Percentiles rank a stretch among this genome's conserved stretches.
Conservation (phyloP, 805 yeast genomes). For the Candida palmyrensis region DNA sequence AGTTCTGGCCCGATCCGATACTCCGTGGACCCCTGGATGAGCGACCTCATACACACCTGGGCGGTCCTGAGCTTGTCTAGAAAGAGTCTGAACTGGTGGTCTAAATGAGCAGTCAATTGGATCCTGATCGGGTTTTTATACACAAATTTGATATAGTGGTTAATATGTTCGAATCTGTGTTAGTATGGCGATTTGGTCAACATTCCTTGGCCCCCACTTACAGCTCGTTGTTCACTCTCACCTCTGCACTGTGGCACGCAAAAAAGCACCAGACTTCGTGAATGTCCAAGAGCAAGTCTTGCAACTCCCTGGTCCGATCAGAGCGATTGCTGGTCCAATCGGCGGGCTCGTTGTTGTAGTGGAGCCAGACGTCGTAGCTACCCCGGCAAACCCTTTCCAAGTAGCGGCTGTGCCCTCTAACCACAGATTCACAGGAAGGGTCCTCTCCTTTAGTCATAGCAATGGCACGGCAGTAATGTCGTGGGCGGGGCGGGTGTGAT, state of each 20-base stretch:
- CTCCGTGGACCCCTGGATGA: background rate
- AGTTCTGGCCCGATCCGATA: background rate
- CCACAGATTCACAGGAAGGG: too few relatives aligned
- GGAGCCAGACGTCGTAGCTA: too few relatives aligned
- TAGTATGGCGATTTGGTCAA: background rate
- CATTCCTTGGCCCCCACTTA: background rate
- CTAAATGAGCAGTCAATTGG: background rate
- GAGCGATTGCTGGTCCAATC: too few relatives aligned
- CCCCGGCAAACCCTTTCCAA: too few relatives aligned
- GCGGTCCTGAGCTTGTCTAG: conserved; percentile 1
- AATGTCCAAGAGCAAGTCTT: conserved; percentile 2
- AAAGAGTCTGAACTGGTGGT: background rate
- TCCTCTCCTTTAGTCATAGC: too few relatives aligned
- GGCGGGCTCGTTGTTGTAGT: background rate
- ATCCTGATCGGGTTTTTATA: too few relatives aligned
- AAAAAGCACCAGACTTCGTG: background rate
- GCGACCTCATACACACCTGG: background rate
- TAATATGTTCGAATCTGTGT: conserved; percentile 1
- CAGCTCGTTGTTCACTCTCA: background rate
- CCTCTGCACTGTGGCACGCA: background rate
- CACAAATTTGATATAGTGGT: background rate
- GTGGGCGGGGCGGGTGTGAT: too few relatives aligned
- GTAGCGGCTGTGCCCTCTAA: too few relatives aligned
- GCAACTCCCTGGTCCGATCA: background rate
- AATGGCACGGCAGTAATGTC: too few relatives aligned